Evolutionary conservation across 495 filamentous ascomycete species (phyloP), one percentile per base, ranked within the genome.

Genomic region (Xylaria flabelliformis): DNA sequence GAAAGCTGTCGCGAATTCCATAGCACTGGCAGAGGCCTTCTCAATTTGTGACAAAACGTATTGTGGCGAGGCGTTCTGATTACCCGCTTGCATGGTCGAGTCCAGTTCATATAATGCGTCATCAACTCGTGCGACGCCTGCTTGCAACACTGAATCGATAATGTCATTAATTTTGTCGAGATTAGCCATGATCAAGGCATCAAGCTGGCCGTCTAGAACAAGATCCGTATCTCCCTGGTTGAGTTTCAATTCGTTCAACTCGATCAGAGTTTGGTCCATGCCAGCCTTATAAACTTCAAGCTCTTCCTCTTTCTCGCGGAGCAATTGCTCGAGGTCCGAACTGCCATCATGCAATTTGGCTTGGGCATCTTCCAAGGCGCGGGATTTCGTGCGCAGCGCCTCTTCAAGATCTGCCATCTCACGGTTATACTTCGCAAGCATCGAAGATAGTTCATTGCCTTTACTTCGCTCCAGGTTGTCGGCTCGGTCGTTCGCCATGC

Each of bases 361-460:
- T 58, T 92, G 90, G 51, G 92, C 81, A 15, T 97, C 95, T n/a
- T 98, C 95, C 67, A 99, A 83, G 44, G 92, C 90, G 41, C 94
- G 91, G 41, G 90, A 92, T 88, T 98, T 98, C 76, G 88, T 93
- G 80, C 96, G 88, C 41, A 99, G 85, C 64, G 95, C 90, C 77
- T 98, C 96, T 80, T 99, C 96, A 53, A 99, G 85, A 79, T 98
- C 95, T 3, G 95, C 90, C 90, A 98, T 94, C 83, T 99, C 96
- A 66, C 96, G 89, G 80, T 98, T 98, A 81, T 99, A 97, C 81
- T 97, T 94, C 67, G 93, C 90, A 51, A 99, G 87, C 91, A 99
- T 91, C 6, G 94, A 91, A 6, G 94, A 97, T 19, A 99, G 89
- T 83, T 99, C 96, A 32, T 91, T 93, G 70, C 95, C 95, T 84